These are phyloP conservation scores for Fusarium sp. DNA, from an alignment of 2,329 filamentous ascomycete genomes.

Conservation along the genomic window DNA sequence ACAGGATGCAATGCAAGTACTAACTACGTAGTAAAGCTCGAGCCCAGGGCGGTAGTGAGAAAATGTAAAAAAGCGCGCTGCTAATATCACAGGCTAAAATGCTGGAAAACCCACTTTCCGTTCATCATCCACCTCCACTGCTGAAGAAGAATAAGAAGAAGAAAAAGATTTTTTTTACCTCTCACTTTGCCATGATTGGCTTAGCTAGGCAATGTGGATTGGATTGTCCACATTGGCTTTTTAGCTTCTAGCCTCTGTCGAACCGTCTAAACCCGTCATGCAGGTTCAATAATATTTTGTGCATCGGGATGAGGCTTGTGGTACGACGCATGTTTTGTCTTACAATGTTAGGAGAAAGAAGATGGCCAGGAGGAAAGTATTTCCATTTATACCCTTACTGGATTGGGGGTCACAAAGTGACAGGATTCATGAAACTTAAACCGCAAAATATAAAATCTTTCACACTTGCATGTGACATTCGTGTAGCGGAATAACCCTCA, in stretches of 20 bases:
- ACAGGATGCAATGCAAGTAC: conserved; percentile 26
- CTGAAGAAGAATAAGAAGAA: conserved; percentile 6
- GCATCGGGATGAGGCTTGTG: conserved; percentile 14
- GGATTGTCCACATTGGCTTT: conserved; percentile 12
- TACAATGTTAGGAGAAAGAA: neutral
- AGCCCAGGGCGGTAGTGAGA: conserved; percentile 32
- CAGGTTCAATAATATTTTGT: conserved; percentile 20
- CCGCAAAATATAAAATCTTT: neutral
- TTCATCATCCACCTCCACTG: conserved; percentile 36
- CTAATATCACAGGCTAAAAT: conserved; percentile 24
- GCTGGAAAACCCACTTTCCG: conserved; percentile 37
- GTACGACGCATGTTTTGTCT: conserved; percentile 23
- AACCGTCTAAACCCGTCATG: conserved; percentile 29
- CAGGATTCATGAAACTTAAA: neutral
- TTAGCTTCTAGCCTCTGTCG: conserved; percentile 18
- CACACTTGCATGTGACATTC: neutral
- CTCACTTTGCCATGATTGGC: conserved; percentile 33
- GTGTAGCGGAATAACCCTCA: neutral
- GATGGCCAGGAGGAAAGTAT: neutral
- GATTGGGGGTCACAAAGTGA: neutral
- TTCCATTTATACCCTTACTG: neutral
- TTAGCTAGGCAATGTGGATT: neutral
- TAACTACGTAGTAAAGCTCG: conserved; percentile 8
- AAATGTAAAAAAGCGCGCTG: conserved; percentile 32
- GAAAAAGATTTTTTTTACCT: conserved; percentile 42